Evolutionary conservation across 2,329 filamentous ascomycete genomes (phyloP), one percentile per base, ranked within the genome.

Genomic region (Monosporascus ibericus): DNA sequence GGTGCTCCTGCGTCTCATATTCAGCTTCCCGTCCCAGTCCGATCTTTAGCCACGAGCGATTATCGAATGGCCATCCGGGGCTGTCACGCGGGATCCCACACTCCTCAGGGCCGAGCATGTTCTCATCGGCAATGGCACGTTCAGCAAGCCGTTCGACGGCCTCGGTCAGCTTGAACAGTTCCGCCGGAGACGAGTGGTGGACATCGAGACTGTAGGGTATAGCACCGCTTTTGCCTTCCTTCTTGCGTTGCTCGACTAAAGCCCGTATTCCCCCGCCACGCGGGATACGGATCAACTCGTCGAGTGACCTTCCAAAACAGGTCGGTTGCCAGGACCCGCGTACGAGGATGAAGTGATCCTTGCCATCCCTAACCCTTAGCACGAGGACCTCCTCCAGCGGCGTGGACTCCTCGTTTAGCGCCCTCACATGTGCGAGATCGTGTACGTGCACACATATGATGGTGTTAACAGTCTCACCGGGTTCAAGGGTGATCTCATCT

Each of bases 311-410:
- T 0, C 89, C 90, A 48, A 97, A 88, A 61, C 85, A 88, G 0
- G 90, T 90, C 8, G 88, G 87, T 3, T 86, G 74, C 92, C 94
- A 99, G 1, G 72, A 75, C 0, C 82, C 94, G 24, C 81, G 84
- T 0, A 96, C 76, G 0, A 91, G 87, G 39, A 99, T 82, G 65
- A 99, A 99, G 65, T 97, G 88, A 62, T 99, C 94, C 47, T 91
- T 81, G 1, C 95, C 95, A 49, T 87, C 82, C 11, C 84, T 79
- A 5, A 99, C 88, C 1, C 91, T 85, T 8, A 99, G 77, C 2
- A 99, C 86, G 7, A 99, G 75, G 3, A 99, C 85, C 58, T 97
- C 91, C 56, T 97, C 92, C 0, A 99, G 73, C 7, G 73, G 74
- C 4, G 75, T 67, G 2, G 77, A 75, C 17, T 81, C 83, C 50